Percentiles rank a stretch among this genome's conserved stretches.
These are phyloP conservation scores for Chlamydomonas sp. DNA, from an alignment of 139 green algal genomes.

Conservation along the genomic window DNA sequence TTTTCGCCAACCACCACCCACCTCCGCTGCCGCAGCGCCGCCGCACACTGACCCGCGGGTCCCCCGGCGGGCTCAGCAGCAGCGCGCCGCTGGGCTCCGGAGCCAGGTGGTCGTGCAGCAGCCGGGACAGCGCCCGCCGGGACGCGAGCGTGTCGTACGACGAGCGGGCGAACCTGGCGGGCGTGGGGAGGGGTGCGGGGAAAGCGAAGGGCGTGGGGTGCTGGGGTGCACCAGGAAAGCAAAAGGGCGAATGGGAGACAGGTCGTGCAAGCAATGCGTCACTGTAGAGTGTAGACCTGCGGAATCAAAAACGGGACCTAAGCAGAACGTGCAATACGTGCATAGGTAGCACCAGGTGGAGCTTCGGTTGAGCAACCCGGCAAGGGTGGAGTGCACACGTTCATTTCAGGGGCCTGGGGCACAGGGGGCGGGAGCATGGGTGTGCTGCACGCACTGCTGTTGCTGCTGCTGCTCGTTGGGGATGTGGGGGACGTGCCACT, in stretches of 20 bases:
- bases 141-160: conserved; percentile 18
- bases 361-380: too few species aligned
- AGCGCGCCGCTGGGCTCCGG: conserved; percentile 6
- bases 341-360: too few species aligned
- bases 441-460: too few species aligned
- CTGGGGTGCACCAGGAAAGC: not conserved
- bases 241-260: not conserved
- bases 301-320: too few species aligned
- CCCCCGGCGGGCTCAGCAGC: conserved; percentile 23
- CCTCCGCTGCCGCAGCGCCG: conserved; percentile 11
- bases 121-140: conserved; percentile 13
- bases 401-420: too few species aligned
- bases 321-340: too few species aligned
- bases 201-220: not conserved
- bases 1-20: not conserved
- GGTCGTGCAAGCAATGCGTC: too few species aligned
- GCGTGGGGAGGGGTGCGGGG: not conserved
- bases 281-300: too few species aligned
- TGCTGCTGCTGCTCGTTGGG: too few species aligned
- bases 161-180: conserved; percentile 7
- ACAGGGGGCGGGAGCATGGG: too few species aligned
- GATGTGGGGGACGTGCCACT: too few species aligned
- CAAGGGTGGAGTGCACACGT: too few species aligned
- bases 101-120: conserved; percentile 13
- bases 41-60: conserved; percentile 30